Evolutionary conservation across 2,329 filamentous ascomycete genomes (phyloP), one percentile per base, ranked within the genome.

Genomic region (Nemania sp.): DNA sequence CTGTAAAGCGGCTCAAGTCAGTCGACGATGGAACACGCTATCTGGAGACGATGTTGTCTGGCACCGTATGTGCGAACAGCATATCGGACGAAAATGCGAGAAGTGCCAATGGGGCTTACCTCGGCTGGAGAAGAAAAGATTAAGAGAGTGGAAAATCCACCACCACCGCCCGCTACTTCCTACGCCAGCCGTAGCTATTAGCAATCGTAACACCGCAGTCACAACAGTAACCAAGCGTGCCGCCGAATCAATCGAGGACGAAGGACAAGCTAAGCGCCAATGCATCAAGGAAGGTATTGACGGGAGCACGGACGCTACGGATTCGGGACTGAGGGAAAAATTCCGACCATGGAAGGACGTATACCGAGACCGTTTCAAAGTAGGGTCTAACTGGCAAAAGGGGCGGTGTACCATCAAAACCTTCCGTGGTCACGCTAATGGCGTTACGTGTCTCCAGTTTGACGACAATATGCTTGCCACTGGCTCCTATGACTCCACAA

Each of bases 41-140:
- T 93, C 94, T n/a, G 94, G 97, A 65, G 93, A 97, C 68, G 93
- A 99, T 70, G 89, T 96, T 7, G 93, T 99, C 3, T 99, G 94
- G 94, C 90, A 97, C 68, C 89, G 88, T 60, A 97, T 97, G 92
- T 99, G 94, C 69, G 91, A 96, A 52, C 89, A 91, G 68, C 89
- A 91, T 68, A 91, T 91, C 60, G 87, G 90, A 65, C 79, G 88
- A 56, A 91, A 91, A 68, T 92, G 89, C 69, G 88, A 82, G 72
- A 93, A 97, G 69, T 99, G 94, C 68, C 93, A 94, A 20, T 97
- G 92, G 91, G 94, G 94, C 2, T 73, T 99, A 56, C 94, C 94
- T 14, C 75, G 96, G 52, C 76, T 99, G 45, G 94, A 99, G 68
- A 83, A 91, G 64, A 96, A 96, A 73, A 83, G 90, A 65, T 75